phyloP scores from a whole-genome alignment of 306 rosid species.

The Cucurbita pepo region DNA sequence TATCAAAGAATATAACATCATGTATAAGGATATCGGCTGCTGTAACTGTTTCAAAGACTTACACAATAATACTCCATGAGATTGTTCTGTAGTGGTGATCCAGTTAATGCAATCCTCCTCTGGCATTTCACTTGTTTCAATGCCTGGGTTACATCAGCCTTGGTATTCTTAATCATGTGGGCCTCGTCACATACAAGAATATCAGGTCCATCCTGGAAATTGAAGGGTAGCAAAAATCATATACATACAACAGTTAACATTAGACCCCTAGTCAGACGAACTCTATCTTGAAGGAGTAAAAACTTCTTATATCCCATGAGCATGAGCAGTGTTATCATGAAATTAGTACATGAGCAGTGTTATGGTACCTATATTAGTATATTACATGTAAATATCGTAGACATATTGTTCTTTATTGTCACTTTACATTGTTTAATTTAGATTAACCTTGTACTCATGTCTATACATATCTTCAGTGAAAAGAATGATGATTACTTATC shows the following conservation, averaged over 20 bases:
- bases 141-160: constrained; percentile 82
- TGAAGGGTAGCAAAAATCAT: background rate
- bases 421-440: background rate
- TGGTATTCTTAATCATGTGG: constrained; percentile 85
- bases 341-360: too few relatives aligned
- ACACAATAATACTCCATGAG: constrained; percentile 99
- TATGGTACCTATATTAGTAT: too few relatives aligned
- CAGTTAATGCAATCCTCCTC: constrained; percentile 92
- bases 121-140: constrained; percentile 93
- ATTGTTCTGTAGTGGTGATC: constrained; percentile 97
- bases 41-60: constrained; percentile 20
- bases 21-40: background rate
- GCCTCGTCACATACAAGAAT: constrained; percentile 99
- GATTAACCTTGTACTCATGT: background rate
- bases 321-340: background rate
- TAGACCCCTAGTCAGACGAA: background rate
- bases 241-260: background rate
- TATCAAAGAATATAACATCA: background rate
- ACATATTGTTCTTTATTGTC: background rate
- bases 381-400: background rate
- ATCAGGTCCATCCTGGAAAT: constrained; percentile 81
- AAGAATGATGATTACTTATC: background rate
- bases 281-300: background rate
- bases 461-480: background rate
- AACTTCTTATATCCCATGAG: background rate